Evolutionary conservation across 371 early-diverging fungal species (phyloP).

Genomic region (Entomophthora muscae): DNA sequence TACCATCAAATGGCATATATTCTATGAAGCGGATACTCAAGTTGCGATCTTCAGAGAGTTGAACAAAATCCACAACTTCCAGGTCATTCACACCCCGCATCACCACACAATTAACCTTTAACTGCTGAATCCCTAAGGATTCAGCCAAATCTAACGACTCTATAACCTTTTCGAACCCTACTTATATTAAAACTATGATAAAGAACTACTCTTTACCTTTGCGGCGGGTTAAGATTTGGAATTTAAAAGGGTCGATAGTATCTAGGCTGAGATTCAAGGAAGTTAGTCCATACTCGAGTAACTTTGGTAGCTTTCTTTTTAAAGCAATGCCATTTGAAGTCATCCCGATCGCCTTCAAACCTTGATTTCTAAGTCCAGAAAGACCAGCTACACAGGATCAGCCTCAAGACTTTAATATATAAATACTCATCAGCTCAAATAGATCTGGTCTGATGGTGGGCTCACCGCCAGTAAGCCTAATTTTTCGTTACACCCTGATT

Average conservation of each 20-base stretch:
- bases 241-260: constrained; percentile 68
- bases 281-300: constrained; percentile 62
- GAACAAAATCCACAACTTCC: constrained; percentile 67
- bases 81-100: constrained; percentile 69
- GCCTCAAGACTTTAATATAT: neutral
- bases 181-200: neutral
- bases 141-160: constrained; percentile 52
- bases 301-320: constrained; percentile 50
- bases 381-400: constrained; percentile 26
- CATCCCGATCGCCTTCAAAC: constrained; percentile 67
- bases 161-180: constrained; percentile 56
- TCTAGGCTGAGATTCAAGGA: constrained; percentile 79
- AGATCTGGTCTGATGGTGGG: constrained; percentile 88
- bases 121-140: constrained; percentile 34
- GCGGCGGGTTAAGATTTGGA: constrained; percentile 75
- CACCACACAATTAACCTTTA: constrained; percentile 83
- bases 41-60: constrained; percentile 49
- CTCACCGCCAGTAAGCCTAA: constrained; percentile 88
- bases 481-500: constrained; percentile 75
- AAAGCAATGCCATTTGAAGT: constrained; percentile 87
- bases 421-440: constrained; percentile 49
- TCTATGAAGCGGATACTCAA: constrained; percentile 85
- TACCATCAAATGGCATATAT: constrained; percentile 94
- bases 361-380: constrained; percentile 42
- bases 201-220: constrained; percentile 21